Conservation (phyloP, 805 yeast genomes). For the Yarrowia sp. region DNA sequence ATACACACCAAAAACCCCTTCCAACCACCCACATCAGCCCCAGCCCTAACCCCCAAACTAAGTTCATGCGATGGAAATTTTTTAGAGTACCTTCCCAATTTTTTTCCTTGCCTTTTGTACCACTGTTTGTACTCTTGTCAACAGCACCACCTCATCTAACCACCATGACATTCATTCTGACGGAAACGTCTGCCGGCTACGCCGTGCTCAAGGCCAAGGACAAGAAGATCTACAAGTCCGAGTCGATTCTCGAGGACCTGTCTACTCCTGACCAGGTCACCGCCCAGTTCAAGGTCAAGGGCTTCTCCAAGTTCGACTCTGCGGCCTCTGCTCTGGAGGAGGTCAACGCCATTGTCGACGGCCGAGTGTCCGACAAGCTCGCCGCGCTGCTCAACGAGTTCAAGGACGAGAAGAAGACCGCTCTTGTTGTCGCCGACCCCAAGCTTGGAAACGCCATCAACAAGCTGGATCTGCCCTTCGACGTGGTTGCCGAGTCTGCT, state of each 20-base stretch:
- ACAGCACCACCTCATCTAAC: neutral
- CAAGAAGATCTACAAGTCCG: slow-evolving; percentile 90
- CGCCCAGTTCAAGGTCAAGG: slow-evolving; percentile 87
- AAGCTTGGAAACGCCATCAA: slow-evolving; percentile 95
- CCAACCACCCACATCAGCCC: too few relatives aligned
- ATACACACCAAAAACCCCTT: too few relatives aligned
- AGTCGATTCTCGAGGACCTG: slow-evolving; percentile 70
- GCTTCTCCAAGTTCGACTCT: slow-evolving; percentile 89
- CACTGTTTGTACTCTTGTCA: neutral
- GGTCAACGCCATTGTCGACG: slow-evolving; percentile 87
- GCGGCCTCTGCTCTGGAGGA: slow-evolving; percentile 97
- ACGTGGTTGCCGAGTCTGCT: slow-evolving; percentile 91
- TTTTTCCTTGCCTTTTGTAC: neutral
- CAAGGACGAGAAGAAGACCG: slow-evolving; percentile 58
- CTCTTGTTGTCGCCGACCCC: slow-evolving; percentile 89
- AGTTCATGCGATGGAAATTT: slow-evolving; percentile 3
- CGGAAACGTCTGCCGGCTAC: slow-evolving; percentile 99
- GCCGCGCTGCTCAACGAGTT: slow-evolving; percentile 55
- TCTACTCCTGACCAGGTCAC: slow-evolving; percentile 81
- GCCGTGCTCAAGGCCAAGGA: slow-evolving; percentile 97
- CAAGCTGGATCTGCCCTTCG: slow-evolving; percentile 75
- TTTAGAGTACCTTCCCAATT: slow-evolving; percentile 11
- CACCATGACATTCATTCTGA: slow-evolving; percentile 53
- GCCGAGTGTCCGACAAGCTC: slow-evolving; percentile 85
- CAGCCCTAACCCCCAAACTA: neutral